phyloP scores from a whole-genome alignment of 345 rosid species.

The Luvunga scandens region DNA sequence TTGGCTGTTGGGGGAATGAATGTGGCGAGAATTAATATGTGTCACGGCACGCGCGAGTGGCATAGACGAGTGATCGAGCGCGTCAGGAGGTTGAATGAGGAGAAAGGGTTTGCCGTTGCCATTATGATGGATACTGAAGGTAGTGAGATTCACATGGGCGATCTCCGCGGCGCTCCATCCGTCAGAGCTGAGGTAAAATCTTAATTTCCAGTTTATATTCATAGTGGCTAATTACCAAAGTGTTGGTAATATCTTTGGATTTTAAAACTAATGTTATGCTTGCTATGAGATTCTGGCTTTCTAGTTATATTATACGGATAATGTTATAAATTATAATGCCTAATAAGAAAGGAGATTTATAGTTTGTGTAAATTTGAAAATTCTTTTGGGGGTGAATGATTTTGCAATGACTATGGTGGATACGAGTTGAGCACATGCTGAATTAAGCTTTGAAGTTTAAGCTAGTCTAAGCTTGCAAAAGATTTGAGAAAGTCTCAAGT shows the following conservation, averaged over 20 bases:
- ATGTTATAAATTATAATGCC: background rate
- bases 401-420: background rate
- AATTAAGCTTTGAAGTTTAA: background rate
- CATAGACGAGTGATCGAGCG: constrained; percentile 76
- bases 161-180: constrained; percentile 84
- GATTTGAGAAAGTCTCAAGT: background rate
- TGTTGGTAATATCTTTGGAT: background rate
- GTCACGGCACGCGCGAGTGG: constrained; percentile 96
- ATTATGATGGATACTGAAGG: constrained; percentile 99
- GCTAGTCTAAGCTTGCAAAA: background rate
- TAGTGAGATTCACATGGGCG: constrained; percentile 99
- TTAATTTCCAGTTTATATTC: background rate
- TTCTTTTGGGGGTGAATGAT: background rate
- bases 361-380: background rate
- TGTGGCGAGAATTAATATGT: constrained; percentile 94
- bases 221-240: too few relatives aligned
- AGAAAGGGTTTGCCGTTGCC: constrained; percentile 95
- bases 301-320: background rate
- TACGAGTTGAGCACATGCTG: background rate
- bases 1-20: constrained; percentile 98
- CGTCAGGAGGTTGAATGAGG: constrained; percentile 82
- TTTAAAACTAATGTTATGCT: background rate
- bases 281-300: background rate
- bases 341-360: background rate
- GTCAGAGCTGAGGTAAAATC: constrained; percentile 77